Conservation (phyloP, 116 monocot genomes). For the Cymodocea nodosa region DNA sequence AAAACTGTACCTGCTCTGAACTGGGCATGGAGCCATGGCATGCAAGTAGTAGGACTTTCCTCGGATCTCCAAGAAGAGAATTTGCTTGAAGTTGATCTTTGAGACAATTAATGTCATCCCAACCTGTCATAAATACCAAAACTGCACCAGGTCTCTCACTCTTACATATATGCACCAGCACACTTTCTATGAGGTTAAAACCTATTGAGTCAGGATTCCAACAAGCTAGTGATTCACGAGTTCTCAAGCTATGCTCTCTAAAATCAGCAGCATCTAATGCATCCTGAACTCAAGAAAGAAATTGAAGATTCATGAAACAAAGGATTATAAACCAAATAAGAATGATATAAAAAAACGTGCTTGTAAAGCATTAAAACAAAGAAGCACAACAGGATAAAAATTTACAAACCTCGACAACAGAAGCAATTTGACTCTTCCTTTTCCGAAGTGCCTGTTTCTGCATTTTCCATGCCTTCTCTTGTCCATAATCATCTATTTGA, state of each 20-base stretch:
- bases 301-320: background rate
- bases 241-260: conserved; percentile 54
- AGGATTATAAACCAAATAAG: background rate
- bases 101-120: conserved; percentile 98
- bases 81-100: conserved; percentile 89
- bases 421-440: conserved; percentile 95
- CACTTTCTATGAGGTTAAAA: conserved; percentile 88
- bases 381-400: background rate
- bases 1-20: conserved; percentile 74
- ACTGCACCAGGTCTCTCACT: conserved; percentile 83
- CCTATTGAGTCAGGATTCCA: conserved; percentile 99
- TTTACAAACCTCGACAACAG: conserved; percentile 61
- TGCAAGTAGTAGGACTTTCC: conserved; percentile 79
- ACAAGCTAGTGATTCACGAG: conserved; percentile 72
- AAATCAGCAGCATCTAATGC: conserved; percentile 92
- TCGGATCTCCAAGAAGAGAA: conserved; percentile 80
- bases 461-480: conserved; percentile 99
- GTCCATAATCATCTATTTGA: conserved; percentile 99
- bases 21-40: conserved; percentile 99
- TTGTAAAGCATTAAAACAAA: background rate
- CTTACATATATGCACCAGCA: conserved; percentile 70
- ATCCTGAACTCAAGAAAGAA: conserved; percentile 38
- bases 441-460: conserved; percentile 87
- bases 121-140: conserved; percentile 98
- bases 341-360: background rate